Evolutionary conservation across 2,329 filamentous ascomycete genomes (phyloP).

Genomic region (Aspergillus floridensis): DNA sequence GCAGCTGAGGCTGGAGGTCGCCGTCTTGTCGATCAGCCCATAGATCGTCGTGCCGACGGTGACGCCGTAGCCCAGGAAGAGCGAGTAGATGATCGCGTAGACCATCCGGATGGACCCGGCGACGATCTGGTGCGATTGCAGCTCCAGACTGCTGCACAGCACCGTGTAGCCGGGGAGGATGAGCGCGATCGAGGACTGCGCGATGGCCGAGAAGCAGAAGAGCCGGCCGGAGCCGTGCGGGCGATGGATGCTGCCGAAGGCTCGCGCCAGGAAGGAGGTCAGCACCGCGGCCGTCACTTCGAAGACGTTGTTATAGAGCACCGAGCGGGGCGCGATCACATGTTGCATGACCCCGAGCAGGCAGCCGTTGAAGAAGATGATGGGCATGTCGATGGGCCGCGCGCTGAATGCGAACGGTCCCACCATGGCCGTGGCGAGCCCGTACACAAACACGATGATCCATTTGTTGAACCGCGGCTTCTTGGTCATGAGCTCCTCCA

Average conservation of each 20-base stretch:
- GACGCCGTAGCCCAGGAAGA: slow-evolving; percentile 71
- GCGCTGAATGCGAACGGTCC: slow-evolving; percentile 78
- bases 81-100: slow-evolving; percentile 70
- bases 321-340: slow-evolving; percentile 69
- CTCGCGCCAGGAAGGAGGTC: slow-evolving; percentile 65
- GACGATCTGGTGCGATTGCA: slow-evolving; percentile 67
- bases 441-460: slow-evolving; percentile 65
- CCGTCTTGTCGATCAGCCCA: slow-evolving; percentile 58
- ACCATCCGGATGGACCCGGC: slow-evolving; percentile 72
- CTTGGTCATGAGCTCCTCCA: slow-evolving; percentile 55
- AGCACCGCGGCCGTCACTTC: slow-evolving; percentile 62
- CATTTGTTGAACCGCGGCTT: slow-evolving; percentile 55
- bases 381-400: slow-evolving; percentile 71
- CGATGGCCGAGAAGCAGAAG: slow-evolving; percentile 70
- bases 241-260: slow-evolving; percentile 60
- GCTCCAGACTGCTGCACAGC: slow-evolving; percentile 60
- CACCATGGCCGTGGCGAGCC: slow-evolving; percentile 71
- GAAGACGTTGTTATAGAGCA: slow-evolving; percentile 62
- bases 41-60: slow-evolving; percentile 65
- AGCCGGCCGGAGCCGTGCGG: slow-evolving; percentile 35
- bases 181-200: slow-evolving; percentile 69
- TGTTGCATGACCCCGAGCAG: slow-evolving; percentile 72
- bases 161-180: slow-evolving; percentile 69
- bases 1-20: slow-evolving; percentile 48
- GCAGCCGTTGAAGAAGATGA: slow-evolving; percentile 71